phyloP scores from a whole-genome alignment of 768 basidiomycete species.

The Auricularia auricula-judae region DNA sequence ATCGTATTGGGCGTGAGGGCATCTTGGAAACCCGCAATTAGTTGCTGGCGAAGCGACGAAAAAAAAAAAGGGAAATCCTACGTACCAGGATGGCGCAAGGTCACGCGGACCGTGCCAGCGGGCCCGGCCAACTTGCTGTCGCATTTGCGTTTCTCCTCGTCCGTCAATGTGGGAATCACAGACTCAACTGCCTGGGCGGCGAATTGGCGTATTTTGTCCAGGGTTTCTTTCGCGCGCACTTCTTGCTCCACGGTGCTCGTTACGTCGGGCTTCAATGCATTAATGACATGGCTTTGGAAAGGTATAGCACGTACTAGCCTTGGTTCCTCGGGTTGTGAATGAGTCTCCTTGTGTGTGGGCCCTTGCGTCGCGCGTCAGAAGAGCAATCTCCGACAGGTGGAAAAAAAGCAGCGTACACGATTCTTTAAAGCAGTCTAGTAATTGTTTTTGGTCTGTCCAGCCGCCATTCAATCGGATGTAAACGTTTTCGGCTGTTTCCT shows the following conservation, averaged over 20 bases:
- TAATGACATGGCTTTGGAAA: not conserved
- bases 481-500: too few relatives aligned
- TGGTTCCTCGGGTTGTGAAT: not conserved
- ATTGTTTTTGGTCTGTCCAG: not conserved
- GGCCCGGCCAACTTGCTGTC: not conserved
- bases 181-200: not conserved
- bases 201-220: not conserved
- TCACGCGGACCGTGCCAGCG: not conserved
- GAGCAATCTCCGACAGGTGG: not conserved
- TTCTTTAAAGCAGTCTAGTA: not conserved
- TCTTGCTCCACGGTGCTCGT: not conserved
- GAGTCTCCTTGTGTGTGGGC: not conserved
- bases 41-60: not conserved
- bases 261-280: not conserved
- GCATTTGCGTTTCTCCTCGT: not conserved
- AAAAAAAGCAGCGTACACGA: not conserved
- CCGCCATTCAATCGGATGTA: too few relatives aligned
- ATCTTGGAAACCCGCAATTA: not conserved
- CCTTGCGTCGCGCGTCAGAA: not conserved
- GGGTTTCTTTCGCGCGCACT: not conserved
- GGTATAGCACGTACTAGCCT: not conserved
- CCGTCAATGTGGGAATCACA: not conserved
- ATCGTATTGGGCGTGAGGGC: not conserved
- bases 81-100: not conserved
- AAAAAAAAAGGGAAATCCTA: not conserved